These are phyloP conservation scores for Aspergillus uvarum DNA, from an alignment of 2,329 filamentous ascomycete species.

Conservation along the genomic window DNA sequence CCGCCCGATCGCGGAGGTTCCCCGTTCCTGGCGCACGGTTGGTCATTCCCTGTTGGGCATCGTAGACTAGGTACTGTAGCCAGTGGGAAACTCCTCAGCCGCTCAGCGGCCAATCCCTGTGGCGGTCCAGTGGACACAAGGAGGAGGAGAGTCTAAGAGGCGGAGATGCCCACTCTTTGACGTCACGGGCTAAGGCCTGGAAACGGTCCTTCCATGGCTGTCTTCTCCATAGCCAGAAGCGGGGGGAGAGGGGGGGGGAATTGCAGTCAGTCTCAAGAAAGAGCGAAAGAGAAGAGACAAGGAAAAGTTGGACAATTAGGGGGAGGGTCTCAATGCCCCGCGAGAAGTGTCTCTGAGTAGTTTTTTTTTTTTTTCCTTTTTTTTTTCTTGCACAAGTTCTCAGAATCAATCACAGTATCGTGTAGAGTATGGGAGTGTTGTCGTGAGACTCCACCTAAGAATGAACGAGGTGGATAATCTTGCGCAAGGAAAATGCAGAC, in stretches of 20 bases:
- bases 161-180: conserved; percentile 2
- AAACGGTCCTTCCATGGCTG: not conserved
- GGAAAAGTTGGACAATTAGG: not conserved
- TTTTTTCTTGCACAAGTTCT: not conserved
- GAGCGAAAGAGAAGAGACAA: not conserved
- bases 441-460: not conserved
- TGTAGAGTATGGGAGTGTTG: not conserved
- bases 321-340: not conserved
- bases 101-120: not conserved
- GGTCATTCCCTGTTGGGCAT: not conserved
- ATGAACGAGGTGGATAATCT: not conserved
- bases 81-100: not conserved
- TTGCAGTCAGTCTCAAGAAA: not conserved
- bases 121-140: not conserved
- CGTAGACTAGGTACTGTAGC: not conserved
- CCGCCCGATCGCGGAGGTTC: not conserved
- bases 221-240: not conserved
- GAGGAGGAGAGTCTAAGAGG: not conserved
- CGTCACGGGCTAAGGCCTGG: conserved; percentile 5
- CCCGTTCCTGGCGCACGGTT: not conserved
- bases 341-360: not conserved
- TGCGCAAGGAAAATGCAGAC: not conserved
- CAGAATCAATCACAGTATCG: too few species aligned
- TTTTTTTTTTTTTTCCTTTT: not conserved
- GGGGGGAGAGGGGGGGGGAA: not conserved